A percentile compares a stretch with the other conserved stretches of the same genome.
phyloP scores from a whole-genome alignment of 768 basidiomycete genomes.

The Neoboletus brunneissimus region DNA sequence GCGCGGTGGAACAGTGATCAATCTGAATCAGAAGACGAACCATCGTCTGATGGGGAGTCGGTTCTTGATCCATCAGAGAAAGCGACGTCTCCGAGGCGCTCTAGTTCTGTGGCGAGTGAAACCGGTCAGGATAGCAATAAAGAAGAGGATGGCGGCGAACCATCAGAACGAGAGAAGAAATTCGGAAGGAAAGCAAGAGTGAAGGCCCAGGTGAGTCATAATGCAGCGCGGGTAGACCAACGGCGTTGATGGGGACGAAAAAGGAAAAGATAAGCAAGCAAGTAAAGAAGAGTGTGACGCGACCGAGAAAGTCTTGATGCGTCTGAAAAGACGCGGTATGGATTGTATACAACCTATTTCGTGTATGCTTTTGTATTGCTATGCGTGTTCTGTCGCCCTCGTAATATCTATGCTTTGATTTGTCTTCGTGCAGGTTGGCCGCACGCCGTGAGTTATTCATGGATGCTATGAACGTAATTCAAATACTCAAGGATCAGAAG shows the following conservation, averaged over 20 bases:
- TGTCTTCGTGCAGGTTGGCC: neutral
- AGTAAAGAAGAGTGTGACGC: conserved; percentile 20
- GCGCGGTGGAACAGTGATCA: conserved; percentile 34
- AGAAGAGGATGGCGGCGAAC: conserved; percentile 28
- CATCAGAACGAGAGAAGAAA: conserved; percentile 33
- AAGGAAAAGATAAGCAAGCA: conserved; percentile 34
- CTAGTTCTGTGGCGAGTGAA: conserved; percentile 41
- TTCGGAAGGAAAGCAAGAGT: conserved; percentile 39
- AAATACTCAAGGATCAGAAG: too few relatives aligned
- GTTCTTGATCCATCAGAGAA: conserved; percentile 42
- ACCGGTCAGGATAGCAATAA: conserved; percentile 29
- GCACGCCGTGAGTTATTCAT: neutral
- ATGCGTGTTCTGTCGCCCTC: conserved; percentile 8
- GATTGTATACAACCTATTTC: conserved; percentile 9
- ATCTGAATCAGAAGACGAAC: conserved; percentile 32
- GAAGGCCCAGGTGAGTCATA: conserved; percentile 38
- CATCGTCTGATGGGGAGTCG: conserved; percentile 23
- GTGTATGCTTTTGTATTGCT: conserved; percentile 15
- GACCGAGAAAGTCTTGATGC: conserved; percentile 29
- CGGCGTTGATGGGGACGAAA: conserved; percentile 1
- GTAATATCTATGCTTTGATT: conserved; percentile 10
- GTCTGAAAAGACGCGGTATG: neutral
- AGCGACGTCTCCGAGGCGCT: conserved; percentile 20
- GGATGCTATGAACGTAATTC: neutral
- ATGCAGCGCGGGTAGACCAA: neutral